These are phyloP conservation scores for Wakefieldia striispora DNA, from an alignment of 768 basidiomycete species.

Conservation along the genomic window DNA sequence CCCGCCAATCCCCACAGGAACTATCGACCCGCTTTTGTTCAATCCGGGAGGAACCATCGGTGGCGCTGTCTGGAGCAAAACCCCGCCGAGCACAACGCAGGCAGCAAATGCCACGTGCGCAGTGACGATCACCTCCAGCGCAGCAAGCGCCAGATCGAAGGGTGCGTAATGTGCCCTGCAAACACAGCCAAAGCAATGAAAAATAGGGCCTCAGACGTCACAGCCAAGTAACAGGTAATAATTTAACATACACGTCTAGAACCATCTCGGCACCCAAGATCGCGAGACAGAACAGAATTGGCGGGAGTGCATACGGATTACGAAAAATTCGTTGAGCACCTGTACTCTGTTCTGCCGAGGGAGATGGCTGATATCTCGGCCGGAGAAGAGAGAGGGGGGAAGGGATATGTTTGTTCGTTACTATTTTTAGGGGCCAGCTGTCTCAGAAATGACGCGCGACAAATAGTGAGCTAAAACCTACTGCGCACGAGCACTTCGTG, in stretches of 20 bases:
- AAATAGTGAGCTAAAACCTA: conserved; percentile 33
- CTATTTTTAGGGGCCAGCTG: conserved; percentile 30
- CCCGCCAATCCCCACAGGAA: conserved; percentile 3
- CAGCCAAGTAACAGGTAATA: neutral
- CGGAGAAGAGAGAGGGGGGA: conserved; percentile 49
- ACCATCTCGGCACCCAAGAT: conserved; percentile 54
- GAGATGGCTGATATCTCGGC: conserved; percentile 5
- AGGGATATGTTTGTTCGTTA: conserved; percentile 63
- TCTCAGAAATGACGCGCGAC: conserved; percentile 9
- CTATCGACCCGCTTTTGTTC: conserved; percentile 12
- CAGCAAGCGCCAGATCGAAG: conserved; percentile 85
- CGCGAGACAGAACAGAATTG: conserved; percentile 53
- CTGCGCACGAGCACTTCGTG: conserved; percentile 64
- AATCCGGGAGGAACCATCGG: conserved; percentile 22
- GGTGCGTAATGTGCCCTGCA: conserved; percentile 54
- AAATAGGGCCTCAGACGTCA: neutral
- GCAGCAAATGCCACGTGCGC: conserved; percentile 84
- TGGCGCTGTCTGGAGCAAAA: conserved; percentile 89
- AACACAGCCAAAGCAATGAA: no score
- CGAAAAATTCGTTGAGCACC: conserved; percentile 41
- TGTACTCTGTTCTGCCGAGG: conserved; percentile 4
- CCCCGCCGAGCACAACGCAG: conserved; percentile 77
- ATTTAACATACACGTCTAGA: conserved; percentile 55
- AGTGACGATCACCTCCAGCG: conserved; percentile 71
- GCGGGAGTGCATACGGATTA: conserved; percentile 75